Base-by-base conservation (phyloP, 2,329 filamentous ascomycete genomes). In the Coniella lustricola region DNA sequence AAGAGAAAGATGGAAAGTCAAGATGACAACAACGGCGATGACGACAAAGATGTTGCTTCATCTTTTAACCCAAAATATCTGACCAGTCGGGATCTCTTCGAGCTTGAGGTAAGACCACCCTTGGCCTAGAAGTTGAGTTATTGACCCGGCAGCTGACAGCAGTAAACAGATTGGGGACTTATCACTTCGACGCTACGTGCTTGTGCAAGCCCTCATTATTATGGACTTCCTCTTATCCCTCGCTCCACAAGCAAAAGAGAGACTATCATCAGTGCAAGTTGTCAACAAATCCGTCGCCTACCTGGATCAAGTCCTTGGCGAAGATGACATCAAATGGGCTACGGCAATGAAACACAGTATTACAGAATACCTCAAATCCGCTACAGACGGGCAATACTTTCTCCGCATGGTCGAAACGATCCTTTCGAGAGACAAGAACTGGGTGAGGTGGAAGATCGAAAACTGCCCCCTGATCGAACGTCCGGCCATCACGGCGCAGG, bases 391-490 rank as follows among this genome's bases (percentile, higher is more conserved):
- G 25, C 87, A 88, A 55, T 95, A 95, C 66, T 98, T 97, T 66
- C 86, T 90, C 67, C 85, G 93, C 34, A 95, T 97, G 81, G 90
- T 98, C 29, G 91, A 97, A 64, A 97, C 90, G 12, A 91, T 98
- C 29, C 79, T 98, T 25, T 88, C 89, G 20, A 79, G 93, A 54
- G 93, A 99, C 66, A 97, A 96, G 72, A 96, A 97, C 63, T 98
- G 94, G 94, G 90, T 94, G 38, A 85, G 90, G 54, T 99, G 93
- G 93, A 99, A 99, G 69, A 84, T 91, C 52, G 90, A 96, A 64
- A 88, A 84, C 56, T 98, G 93, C 63, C 88, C 89, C 20, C 79
- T 85, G 5, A 97, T 99, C 60, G 83, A 90, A 61, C 79, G 81
- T 51, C 79, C 85, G 18, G 72, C 87, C 10, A 76, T 97, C 25